Base-by-base conservation (phyloP, 2,329 filamentous ascomycete species). In the Diaporthe amygdali region DNA sequence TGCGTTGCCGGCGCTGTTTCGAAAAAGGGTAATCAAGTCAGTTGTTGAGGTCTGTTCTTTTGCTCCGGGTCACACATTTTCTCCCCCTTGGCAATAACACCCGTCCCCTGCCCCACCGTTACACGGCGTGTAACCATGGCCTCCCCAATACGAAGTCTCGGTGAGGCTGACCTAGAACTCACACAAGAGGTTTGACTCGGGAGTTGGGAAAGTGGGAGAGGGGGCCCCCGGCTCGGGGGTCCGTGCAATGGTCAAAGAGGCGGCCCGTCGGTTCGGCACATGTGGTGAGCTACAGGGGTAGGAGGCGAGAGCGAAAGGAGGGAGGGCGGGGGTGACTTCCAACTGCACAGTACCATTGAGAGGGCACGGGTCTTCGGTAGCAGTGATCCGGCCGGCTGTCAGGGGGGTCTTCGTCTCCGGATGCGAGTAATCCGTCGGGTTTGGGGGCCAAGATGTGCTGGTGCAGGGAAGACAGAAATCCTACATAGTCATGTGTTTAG, bases 401-500 rank as follows among this genome's bases (percentile, higher is more conserved):
- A 7, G 17, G 41, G 41, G 39, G 12, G 27, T 22, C 41, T 47
- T 20, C 59, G 25, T 47, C 34, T 41, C 27, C n/a, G 20, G 39
- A 17, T 12, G n/a, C 46, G 25, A 44, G 34, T 22, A 34, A 34
- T 64, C 34, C 37, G 25, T 25, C 12, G 30, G 44, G 27, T 47
- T 41, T n/a, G 32, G 39, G 25, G 10, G 17, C 47, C n/a, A n/a
- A 32, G 27, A 22, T 32, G 4, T 63, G 15, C 44, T 25, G 20
- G 41, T 47, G 41, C 20, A 41, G 2, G 27, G 27, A 22, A 7
- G 12, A 5, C 27, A 9, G 41, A 20, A 22, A n/a, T n/a, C 44
- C 20, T 55, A 56, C 30, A 69, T 64, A 69, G 70, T 71, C 70
- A 69, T 39, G 47, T 69, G 66, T 64, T 34, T 61, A 56, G 39